Percentiles rank a stretch among this genome's conserved stretches.
These are phyloP conservation scores for Fusarium floridanum DNA, from an alignment of 2,329 filamentous ascomycete species.

Conservation along the genomic window DNA sequence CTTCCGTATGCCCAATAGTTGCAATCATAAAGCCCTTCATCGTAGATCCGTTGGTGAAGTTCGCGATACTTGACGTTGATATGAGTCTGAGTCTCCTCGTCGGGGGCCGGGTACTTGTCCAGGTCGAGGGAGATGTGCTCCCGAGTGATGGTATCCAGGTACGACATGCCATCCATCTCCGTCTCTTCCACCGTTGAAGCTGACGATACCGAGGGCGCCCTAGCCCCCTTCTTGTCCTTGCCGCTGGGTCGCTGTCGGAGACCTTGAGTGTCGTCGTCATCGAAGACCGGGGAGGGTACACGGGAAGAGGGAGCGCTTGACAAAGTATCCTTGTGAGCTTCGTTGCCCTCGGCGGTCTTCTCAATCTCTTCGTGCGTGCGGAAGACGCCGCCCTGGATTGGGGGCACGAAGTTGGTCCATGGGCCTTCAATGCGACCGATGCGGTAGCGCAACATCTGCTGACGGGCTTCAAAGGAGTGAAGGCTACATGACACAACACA, in stretches of 20 bases:
- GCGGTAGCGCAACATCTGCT: constrained; percentile 83
- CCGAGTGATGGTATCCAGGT: constrained; percentile 79
- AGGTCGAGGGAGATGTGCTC: constrained; percentile 82
- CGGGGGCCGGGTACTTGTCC: constrained; percentile 83
- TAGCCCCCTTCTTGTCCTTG: constrained; percentile 32
- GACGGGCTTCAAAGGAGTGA: constrained; percentile 82
- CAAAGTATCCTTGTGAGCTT: constrained; percentile 37
- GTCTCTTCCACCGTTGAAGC: constrained; percentile 65
- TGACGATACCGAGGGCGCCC: constrained; percentile 70
- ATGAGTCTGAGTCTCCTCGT: constrained; percentile 77
- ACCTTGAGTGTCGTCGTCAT: constrained; percentile 52
- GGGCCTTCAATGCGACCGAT: constrained; percentile 84
- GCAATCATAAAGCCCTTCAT: constrained; percentile 85
- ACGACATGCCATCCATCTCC: constrained; percentile 67
- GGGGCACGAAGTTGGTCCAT: constrained; percentile 91
- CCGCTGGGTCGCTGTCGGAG: constrained; percentile 48
- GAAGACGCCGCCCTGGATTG: constrained; percentile 90
- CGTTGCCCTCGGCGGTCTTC: constrained; percentile 32
- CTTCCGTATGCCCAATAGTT: constrained; percentile 84
- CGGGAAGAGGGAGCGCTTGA: constrained; percentile 67
- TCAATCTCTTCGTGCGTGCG: constrained; percentile 59
- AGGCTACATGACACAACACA: constrained; percentile 65
- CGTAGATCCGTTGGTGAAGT: constrained; percentile 77
- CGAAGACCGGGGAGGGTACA: constrained; percentile 64
- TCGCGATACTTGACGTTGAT: constrained; percentile 87